Evolutionary conservation across 2,329 filamentous ascomycete genomes (phyloP).

Genomic region (Aspergillus fischeri): DNA sequence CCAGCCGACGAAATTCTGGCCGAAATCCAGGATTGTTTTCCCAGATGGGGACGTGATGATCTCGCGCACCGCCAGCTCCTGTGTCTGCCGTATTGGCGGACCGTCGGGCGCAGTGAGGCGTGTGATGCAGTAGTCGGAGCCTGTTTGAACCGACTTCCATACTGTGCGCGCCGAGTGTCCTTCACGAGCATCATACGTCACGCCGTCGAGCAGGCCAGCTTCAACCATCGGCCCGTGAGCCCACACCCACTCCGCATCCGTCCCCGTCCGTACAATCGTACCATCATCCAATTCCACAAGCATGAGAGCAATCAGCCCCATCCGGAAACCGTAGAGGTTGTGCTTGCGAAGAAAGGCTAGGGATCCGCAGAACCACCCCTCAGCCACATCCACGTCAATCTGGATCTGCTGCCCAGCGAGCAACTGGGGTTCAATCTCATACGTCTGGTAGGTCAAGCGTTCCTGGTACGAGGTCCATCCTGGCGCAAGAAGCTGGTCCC

Average conservation of each 20-base stretch:
- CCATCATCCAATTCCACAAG: too few species aligned
- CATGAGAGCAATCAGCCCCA: too few species aligned
- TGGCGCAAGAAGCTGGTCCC: slow-evolving; percentile 31
- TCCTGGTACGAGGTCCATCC: slow-evolving; percentile 52
- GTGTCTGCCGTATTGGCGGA: slow-evolving; percentile 42
- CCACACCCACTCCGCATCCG: slow-evolving; percentile 24
- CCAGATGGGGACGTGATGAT: slow-evolving; percentile 38
- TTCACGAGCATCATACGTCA: slow-evolving; percentile 45
- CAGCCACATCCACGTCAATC: slow-evolving; percentile 42
- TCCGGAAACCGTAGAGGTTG: too few species aligned
- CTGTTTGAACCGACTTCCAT: slow-evolving; percentile 26
- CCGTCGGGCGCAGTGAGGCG: slow-evolving; percentile 40
- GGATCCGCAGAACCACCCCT: slow-evolving; percentile 48
- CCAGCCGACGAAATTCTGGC: slow-evolving; percentile 56
- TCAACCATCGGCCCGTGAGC: slow-evolving; percentile 16
- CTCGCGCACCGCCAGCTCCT: slow-evolving; percentile 23
- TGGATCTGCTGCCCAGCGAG: slow-evolving; percentile 32
- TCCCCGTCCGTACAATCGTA: background rate
- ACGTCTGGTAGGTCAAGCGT: slow-evolving; percentile 51
- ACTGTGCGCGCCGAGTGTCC: slow-evolving; percentile 26
- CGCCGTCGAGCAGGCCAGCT: slow-evolving; percentile 51
- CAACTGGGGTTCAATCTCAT: slow-evolving; percentile 47
- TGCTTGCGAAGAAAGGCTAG: slow-evolving; percentile 25
- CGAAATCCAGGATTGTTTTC: slow-evolving; percentile 53
- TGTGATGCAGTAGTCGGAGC: slow-evolving; percentile 27